phyloP scores from a whole-genome alignment of 768 basidiomycete species.

The Termitomyces sp. region DNA sequence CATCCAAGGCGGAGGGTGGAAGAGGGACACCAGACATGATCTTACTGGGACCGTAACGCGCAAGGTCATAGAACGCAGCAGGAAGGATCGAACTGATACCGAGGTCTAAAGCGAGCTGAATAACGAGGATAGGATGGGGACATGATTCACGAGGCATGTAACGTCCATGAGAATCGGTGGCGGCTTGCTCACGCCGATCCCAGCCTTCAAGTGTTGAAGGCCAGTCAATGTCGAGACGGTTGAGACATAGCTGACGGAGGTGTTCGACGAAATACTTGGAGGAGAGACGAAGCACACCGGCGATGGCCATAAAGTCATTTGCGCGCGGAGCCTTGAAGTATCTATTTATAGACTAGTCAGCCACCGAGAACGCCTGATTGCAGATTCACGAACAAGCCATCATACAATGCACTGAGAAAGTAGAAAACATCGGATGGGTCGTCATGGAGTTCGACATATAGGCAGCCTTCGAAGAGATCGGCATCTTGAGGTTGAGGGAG shows the following conservation, averaged over 20 bases:
- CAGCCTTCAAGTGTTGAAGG: constrained; percentile 63
- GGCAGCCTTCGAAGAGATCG: constrained; percentile 54
- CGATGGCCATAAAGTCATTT: constrained; percentile 54
- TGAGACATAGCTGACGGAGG: constrained; percentile 58
- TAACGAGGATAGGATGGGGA: constrained; percentile 67
- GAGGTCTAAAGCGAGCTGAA: constrained; percentile 68
- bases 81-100: constrained; percentile 55
- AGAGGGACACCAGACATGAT: constrained; percentile 52
- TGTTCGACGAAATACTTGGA: constrained; percentile 74
- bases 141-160: constrained; percentile 58
- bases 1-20: constrained; percentile 27
- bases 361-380: background rate
- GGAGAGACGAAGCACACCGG: constrained; percentile 67
- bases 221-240: constrained; percentile 61
- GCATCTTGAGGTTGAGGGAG: constrained; percentile 55
- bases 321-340: constrained; percentile 53
- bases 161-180: constrained; percentile 44
- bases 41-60: constrained; percentile 68
- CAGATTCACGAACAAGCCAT: constrained; percentile 57
- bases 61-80: constrained; percentile 71
- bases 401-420: constrained; percentile 68
- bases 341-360: constrained; percentile 26
- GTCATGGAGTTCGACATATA: constrained; percentile 61
- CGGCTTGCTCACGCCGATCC: constrained; percentile 61
- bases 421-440: constrained; percentile 63